A percentile compares a stretch with the other conserved stretches of the same genome.
Conservation (phyloP, 169 alveolate species). For the Plasmodium vivax region DNA sequence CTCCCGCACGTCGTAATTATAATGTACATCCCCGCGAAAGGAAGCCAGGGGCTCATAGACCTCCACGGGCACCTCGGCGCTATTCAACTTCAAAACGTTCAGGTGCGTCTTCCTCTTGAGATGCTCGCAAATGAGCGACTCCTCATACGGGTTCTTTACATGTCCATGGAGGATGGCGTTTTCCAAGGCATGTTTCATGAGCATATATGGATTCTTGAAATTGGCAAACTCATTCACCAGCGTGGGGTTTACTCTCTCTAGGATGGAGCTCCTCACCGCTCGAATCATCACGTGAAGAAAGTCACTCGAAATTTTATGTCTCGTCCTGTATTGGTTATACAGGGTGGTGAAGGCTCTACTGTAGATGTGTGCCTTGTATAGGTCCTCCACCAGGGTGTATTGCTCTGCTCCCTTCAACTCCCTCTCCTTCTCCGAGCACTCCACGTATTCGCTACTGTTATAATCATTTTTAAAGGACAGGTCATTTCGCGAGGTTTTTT, state of each 20-base stretch:
- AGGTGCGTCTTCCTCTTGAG: constrained; percentile 17
- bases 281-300: constrained; percentile 40
- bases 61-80: constrained; percentile 79
- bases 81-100: constrained; percentile 46
- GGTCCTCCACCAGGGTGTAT: constrained; percentile 60
- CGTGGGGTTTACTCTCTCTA: constrained; percentile 45
- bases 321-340: constrained; percentile 25
- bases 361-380: constrained; percentile 58
- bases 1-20: constrained; percentile 22
- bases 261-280: constrained; percentile 12
- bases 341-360: constrained; percentile 29
- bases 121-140: constrained; percentile 9
- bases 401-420: constrained; percentile 33
- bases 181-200: constrained; percentile 29
- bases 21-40: constrained; percentile 76
- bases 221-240: constrained; percentile 53
- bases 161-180: constrained; percentile 31
- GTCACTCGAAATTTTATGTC: constrained; percentile 32
- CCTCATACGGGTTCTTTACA: constrained; percentile 69
- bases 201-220: constrained; percentile 60
- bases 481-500: constrained; percentile 13
- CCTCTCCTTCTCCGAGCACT: constrained; percentile 31
- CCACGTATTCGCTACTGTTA: not conserved
- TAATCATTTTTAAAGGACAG: constrained; percentile 7
- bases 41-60: constrained; percentile 83